Evolutionary conservation across 176 grass and related monocot species (phyloP), one percentile per base, ranked within the genome.

Genomic region (Zizania latifolia): DNA sequence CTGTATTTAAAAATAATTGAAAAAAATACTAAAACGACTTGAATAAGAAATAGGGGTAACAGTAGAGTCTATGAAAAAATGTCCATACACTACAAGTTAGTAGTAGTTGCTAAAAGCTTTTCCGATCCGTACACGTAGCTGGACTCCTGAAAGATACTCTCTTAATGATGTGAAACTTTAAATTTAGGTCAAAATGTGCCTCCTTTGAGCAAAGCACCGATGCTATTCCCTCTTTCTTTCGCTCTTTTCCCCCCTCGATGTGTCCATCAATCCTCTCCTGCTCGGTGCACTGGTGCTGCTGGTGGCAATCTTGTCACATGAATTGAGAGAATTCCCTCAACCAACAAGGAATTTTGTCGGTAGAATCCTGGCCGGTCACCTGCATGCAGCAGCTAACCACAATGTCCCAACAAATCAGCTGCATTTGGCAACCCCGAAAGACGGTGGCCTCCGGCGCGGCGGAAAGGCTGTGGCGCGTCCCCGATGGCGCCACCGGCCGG

Each of bases 221-320:
- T 71, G 44, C 57, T 10, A 65, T 62, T 75, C 63, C 43, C 34
- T 76, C 14, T 62, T 60, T 31, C 58, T 77, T 50, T 65, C 67
- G 8, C 17, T 4, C 29, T 38, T 40, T 41, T 6, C 0, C n/a
- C n/a, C 68, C 75, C 51, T 50, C 7, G 60, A 62, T 28, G 55
- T 36, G 78, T 77, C 71, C 71, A 79, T 60, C 56, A 33, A 4
- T 54, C 56, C 57, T 32, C 16, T 28, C 38, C 15, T n/a, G n/a
- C n/a, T n/a, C 12, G 4, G 60, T 56, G 54, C 33, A 23, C n/a
- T 23, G 6, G 65, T 62, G 61, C 14, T 12, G 39, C 62, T 63
- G 64, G 74, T 41, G 51, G 67, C 67, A 15, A 65, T 83, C 74
- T 68, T 68, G 75, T 88, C 75, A 83, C 67, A 43, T 6, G 79